Percentiles rank a stretch among this genome's conserved stretches.
These are phyloP conservation scores for Mycena capillaripes DNA, from an alignment of 768 basidiomycete genomes.

Conservation along the genomic window DNA sequence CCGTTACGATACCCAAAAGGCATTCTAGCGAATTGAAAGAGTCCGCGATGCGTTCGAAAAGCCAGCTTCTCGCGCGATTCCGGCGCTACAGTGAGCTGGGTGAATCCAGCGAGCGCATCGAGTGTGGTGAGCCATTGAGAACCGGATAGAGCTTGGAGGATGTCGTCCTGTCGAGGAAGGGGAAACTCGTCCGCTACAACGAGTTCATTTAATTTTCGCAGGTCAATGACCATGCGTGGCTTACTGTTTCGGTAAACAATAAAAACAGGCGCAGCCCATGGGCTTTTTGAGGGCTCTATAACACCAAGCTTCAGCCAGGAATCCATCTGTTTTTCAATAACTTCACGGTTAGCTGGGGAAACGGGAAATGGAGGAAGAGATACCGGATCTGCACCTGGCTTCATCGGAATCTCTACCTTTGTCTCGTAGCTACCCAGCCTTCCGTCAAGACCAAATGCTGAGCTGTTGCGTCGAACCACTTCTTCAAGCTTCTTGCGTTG, in stretches of 20 bases:
- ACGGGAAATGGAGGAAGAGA: slow-evolving; percentile 41
- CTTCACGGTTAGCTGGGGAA: slow-evolving; percentile 45
- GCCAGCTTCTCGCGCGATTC: too few relatives aligned
- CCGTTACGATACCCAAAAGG: too few relatives aligned
- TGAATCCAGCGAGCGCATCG: slow-evolving; percentile 56
- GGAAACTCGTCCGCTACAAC: slow-evolving; percentile 45
- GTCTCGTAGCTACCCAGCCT: slow-evolving; percentile 45
- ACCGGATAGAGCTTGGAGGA: slow-evolving; percentile 47
- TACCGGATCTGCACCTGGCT: slow-evolving; percentile 43
- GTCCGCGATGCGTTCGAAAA: too few relatives aligned
- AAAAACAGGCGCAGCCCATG: slow-evolving; percentile 49
- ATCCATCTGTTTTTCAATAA: slow-evolving; percentile 47
- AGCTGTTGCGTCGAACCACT: slow-evolving; percentile 31
- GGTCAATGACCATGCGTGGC: slow-evolving; percentile 52
- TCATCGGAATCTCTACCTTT: slow-evolving; percentile 43
- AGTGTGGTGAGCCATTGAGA: slow-evolving; percentile 49
- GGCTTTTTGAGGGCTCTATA: slow-evolving; percentile 56
- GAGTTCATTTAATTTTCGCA: slow-evolving; percentile 41
- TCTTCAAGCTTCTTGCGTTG: slow-evolving; percentile 32
- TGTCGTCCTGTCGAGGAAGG: slow-evolving; percentile 41
- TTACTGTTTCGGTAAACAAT: slow-evolving; percentile 55
- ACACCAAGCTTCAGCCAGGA: slow-evolving; percentile 51
- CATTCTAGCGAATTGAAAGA: too few relatives aligned
- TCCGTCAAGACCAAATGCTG: slow-evolving; percentile 49
- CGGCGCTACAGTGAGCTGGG: slow-evolving; percentile 48